These are phyloP conservation scores for Hyphopichia homilentoma DNA, from an alignment of 805 yeast species.

Conservation along the genomic window DNA sequence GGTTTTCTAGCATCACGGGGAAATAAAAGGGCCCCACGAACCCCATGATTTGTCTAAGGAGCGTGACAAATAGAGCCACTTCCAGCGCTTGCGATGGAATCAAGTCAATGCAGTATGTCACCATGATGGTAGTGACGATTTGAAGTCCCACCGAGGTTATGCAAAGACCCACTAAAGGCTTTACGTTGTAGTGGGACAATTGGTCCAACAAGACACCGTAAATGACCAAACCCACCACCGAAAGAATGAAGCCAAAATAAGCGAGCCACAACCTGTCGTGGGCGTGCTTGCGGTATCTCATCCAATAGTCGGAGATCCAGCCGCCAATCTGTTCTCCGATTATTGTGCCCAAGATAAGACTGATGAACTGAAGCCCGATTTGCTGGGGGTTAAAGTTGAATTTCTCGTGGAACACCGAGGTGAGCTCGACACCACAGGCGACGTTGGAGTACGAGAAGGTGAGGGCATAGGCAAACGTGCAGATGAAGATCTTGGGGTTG, in stretches of 20 bases:
- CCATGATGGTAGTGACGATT: slow-evolving; percentile 18
- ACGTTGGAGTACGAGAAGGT: slow-evolving; percentile 19
- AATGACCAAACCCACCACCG: slow-evolving; percentile 16
- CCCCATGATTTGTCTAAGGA: slow-evolving; percentile 17
- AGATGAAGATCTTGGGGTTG: slow-evolving; percentile 8
- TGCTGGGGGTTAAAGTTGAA: slow-evolving; percentile 18
- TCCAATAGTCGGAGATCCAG: slow-evolving; percentile 20
- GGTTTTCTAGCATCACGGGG: slow-evolving; percentile 17
- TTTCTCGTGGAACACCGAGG: slow-evolving; percentile 14
- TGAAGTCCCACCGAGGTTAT: slow-evolving; percentile 19
- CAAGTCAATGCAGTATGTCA: slow-evolving; percentile 18
- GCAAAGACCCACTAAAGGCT: slow-evolving; percentile 19
- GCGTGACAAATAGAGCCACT: slow-evolving; percentile 16
- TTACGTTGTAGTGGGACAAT: slow-evolving; percentile 15
- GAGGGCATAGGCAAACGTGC: slow-evolving; percentile 16
- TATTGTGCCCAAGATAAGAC: slow-evolving; percentile 17
- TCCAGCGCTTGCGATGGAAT: slow-evolving; percentile 13
- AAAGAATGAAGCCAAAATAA: slow-evolving; percentile 16
- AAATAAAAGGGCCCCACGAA: slow-evolving; percentile 26
- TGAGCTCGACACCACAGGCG: slow-evolving; percentile 19
- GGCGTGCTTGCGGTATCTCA: slow-evolving; percentile 9
- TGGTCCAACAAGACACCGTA: slow-evolving; percentile 15
- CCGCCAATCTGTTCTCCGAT: slow-evolving; percentile 22
- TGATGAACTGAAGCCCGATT: slow-evolving; percentile 19
- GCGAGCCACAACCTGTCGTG: slow-evolving; percentile 16